phyloP scores from a whole-genome alignment of 371 early-diverging fungal species.

The Mucor circinelloides region DNA sequence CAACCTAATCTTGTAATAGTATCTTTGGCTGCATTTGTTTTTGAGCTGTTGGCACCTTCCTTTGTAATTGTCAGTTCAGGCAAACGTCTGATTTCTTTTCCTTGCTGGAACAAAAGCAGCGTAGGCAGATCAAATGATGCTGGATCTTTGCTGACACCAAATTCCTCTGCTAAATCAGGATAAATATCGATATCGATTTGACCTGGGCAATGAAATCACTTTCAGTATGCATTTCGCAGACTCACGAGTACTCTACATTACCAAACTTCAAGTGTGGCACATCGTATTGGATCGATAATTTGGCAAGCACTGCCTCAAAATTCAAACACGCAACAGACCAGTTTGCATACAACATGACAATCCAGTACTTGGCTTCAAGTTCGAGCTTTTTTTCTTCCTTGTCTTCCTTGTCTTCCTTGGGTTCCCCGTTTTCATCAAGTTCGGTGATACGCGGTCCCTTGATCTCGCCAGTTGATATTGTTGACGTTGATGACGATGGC shows the following conservation, averaged over 20 bases:
- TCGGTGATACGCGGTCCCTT: conserved; percentile 35
- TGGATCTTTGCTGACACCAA: conserved; percentile 49
- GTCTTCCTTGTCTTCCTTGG: conserved; percentile 7
- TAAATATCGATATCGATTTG: conserved; percentile 51
- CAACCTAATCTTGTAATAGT: conserved; percentile 54
- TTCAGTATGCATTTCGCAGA: not conserved
- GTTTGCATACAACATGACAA: conserved; percentile 53
- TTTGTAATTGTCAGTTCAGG: conserved; percentile 43
- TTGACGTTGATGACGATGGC: not conserved
- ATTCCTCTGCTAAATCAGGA: conserved; percentile 45
- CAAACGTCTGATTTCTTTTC: conserved; percentile 40
- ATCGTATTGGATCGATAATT: conserved; percentile 43
- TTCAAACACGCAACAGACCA: conserved; percentile 56
- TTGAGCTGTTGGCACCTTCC: conserved; percentile 20
- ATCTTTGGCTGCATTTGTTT: conserved; percentile 41
- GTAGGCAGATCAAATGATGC: conserved; percentile 56
- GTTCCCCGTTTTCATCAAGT: conserved; percentile 20
- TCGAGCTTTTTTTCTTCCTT: conserved; percentile 3
- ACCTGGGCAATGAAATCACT: conserved; percentile 12
- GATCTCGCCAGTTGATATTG: conserved; percentile 17
- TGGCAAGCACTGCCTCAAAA: conserved; percentile 53
- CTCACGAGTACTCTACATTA: conserved; percentile 5
- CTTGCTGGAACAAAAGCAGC: conserved; percentile 45
- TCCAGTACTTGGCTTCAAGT: conserved; percentile 37
- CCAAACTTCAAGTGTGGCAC: conserved; percentile 45